phyloP scores from a whole-genome alignment of 148 eudicot species.

The Chenopodium quinoa region DNA sequence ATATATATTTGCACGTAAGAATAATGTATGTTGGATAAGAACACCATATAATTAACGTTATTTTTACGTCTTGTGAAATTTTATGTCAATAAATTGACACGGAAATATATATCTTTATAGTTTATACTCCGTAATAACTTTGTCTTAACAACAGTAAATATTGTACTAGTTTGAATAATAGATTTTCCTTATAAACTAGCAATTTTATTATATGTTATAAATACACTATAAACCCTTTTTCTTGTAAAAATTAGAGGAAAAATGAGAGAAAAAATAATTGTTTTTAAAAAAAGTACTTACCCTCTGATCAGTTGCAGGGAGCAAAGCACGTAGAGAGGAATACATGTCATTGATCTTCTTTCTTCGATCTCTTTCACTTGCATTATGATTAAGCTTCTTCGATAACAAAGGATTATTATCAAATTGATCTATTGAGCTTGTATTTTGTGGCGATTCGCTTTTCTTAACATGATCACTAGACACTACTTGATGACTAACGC shows the following conservation, averaged over 20 bases:
- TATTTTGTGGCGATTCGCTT: slow-evolving; percentile 18
- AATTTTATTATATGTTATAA: too few species aligned
- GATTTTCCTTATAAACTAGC: too few species aligned
- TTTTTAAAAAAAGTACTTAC: slow-evolving; percentile 18
- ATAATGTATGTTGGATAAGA: too few species aligned
- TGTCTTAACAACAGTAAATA: background rate
- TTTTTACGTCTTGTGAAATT: too few species aligned
- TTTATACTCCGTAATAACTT: too few species aligned
- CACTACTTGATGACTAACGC: background rate
- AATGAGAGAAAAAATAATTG: too few species aligned
- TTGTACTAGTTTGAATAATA: background rate
- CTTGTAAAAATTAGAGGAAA: too few species aligned
- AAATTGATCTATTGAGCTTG: slow-evolving; percentile 16
- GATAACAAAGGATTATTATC: slow-evolving; percentile 7
- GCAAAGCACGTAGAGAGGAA: slow-evolving; percentile 45
- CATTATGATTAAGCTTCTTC: slow-evolving; percentile 62
- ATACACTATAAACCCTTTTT: too few species aligned
- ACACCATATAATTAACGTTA: too few species aligned
- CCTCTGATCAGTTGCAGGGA: slow-evolving; percentile 43
- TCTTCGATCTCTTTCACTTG: slow-evolving; percentile 66
- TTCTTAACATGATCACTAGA: background rate
- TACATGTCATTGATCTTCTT: slow-evolving; percentile 57
- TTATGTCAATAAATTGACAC: too few species aligned
- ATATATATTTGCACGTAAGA: too few species aligned
- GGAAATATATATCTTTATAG: too few species aligned